Evolutionary conservation across 2,329 filamentous ascomycete genomes (phyloP), one percentile per base, ranked within the genome.

Genomic region (Thermothelomyces thermophilus): DNA sequence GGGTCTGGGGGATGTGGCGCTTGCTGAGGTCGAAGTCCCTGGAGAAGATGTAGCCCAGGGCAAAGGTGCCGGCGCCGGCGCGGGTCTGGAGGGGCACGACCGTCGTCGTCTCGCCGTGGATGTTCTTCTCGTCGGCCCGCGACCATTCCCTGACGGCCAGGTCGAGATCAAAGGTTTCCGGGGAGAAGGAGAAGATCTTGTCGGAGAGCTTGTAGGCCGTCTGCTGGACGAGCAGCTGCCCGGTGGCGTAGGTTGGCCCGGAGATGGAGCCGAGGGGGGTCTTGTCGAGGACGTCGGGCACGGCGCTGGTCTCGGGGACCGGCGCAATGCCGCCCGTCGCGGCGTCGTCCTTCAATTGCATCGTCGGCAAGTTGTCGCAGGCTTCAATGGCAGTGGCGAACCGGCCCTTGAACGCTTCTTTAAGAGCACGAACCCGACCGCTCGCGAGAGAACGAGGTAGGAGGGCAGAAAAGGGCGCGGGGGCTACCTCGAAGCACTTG

Each of bases 121-220:
- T 82, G 73, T 98, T 98, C 65, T 77, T 74, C 64, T 89, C 84
- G 55, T 79, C 73, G 55, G 80, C 71, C 24, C 72, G 68, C 43
- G 81, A 77, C 93, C 93, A 98, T 59, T 81, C 70, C 68, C 84
- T 86, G 47, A 87, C 83, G 41, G 90, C 89, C 55, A 84, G 70
- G 67, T 97, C 91, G 57, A 98, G 79, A 65, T 94, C 87, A 64
- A 96, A 97, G 13, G 88, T 87, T 63, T 95, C 87, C 24, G 90
- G 89, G 2, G 91, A 97, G 75, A 95, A 97, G 50, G 90, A 87
- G 73, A 95, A 98, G 71, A 97, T 83, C 76, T 95, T 95, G 75
- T 97, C 90, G 50, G 91, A 97, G 54, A 98, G 78, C 56, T 87
- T 81, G 72, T 95, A 98, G 54, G 91, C 89, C 57, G 97, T 86